phyloP scores from a whole-genome alignment of 2,329 filamentous ascomycete genomes.

The Paecilomyces formosus region DNA sequence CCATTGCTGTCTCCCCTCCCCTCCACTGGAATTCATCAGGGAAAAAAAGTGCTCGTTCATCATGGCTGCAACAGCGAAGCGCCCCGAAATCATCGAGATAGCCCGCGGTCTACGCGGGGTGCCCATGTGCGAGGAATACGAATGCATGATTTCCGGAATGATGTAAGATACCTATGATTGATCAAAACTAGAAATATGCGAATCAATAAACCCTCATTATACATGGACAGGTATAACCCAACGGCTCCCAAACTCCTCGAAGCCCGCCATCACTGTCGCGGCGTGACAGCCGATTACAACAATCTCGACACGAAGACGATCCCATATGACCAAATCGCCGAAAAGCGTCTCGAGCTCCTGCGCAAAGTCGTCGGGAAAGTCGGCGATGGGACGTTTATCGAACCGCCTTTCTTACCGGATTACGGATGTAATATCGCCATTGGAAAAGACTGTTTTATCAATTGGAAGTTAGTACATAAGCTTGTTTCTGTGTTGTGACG shows the following conservation, averaged over 20 bases:
- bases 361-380: slow-evolving; percentile 19
- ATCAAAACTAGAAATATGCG: too few relatives aligned
- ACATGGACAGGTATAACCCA: background rate
- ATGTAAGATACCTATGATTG: slow-evolving; percentile 15
- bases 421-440: slow-evolving; percentile 26
- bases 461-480: slow-evolving; percentile 12
- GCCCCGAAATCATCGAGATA: slow-evolving; percentile 22
- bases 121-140: slow-evolving; percentile 27
- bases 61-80: slow-evolving; percentile 19
- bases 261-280: background rate
- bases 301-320: background rate
- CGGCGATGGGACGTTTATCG: slow-evolving; percentile 14
- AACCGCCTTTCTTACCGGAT: slow-evolving; percentile 23
- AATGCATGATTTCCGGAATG: slow-evolving; percentile 29
- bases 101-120: slow-evolving; percentile 16
- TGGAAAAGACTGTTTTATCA: slow-evolving; percentile 23
- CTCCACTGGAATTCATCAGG: too few relatives aligned
- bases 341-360: slow-evolving; percentile 17
- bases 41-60: background rate
- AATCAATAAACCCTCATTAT: background rate
- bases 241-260: background rate
- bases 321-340: slow-evolving; percentile 16
- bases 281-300: background rate
- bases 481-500: too few relatives aligned
- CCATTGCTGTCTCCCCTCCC: background rate